Conservation (phyloP, 2,329 filamentous ascomycete species). For the Nothopassalora personata region DNA sequence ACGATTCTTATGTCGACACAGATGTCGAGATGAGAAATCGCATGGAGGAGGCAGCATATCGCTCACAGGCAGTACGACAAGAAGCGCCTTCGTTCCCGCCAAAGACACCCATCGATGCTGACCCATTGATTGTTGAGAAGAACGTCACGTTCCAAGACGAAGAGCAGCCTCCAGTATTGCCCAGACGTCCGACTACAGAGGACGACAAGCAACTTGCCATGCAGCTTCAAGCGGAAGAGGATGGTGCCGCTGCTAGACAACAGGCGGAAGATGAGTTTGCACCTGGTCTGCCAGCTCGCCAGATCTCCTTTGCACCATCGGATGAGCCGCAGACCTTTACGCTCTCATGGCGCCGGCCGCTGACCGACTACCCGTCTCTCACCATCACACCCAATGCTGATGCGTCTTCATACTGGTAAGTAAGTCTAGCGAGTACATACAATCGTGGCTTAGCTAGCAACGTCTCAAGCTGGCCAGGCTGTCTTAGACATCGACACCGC, state of each 20-base stretch:
- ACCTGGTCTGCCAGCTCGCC: background rate
- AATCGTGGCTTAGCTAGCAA: no score
- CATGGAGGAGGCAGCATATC: background rate
- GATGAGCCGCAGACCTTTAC: background rate
- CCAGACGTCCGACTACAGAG: background rate
- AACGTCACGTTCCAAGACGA: background rate
- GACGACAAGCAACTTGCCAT: background rate
- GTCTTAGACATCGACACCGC: no score
- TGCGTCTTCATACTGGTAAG: background rate
- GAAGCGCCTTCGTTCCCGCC: background rate
- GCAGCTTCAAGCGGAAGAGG: slow-evolving; percentile 5
- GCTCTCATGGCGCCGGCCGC: background rate
- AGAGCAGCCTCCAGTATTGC: background rate
- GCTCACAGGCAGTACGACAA: background rate
- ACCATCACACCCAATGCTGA: slow-evolving; percentile 2
- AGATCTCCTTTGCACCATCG: background rate
- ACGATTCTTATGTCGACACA: background rate
- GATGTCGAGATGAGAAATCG: background rate
- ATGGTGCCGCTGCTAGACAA: background rate
- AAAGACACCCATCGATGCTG: background rate
- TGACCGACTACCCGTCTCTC: slow-evolving; percentile 4
- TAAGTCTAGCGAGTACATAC: no score
- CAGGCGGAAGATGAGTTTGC: background rate
- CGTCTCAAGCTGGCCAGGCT: no score
- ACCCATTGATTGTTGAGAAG: background rate